A percentile compares a stretch with the other conserved stretches of the same genome.
Evolutionary conservation across 768 basidiomycete genomes (phyloP).

Genomic region (Rubroboletus satanas): DNA sequence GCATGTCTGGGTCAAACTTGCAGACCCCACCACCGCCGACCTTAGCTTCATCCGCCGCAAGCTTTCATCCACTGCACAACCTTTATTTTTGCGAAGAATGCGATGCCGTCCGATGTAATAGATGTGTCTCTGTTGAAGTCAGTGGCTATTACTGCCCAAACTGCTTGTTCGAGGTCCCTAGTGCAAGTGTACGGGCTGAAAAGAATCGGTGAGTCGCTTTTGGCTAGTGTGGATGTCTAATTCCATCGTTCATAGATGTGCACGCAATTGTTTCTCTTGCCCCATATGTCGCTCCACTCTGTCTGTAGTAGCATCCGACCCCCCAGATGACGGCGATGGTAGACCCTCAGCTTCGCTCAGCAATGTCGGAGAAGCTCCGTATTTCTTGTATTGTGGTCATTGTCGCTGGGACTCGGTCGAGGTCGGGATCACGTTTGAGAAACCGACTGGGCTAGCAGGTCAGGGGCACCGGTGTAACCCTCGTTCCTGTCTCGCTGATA

Average conservation of each 20-base stretch:
- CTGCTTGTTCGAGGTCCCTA: slow-evolving; percentile 97
- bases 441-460: slow-evolving; percentile 95
- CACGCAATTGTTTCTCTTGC: slow-evolving; percentile 96
- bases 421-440: slow-evolving; percentile 91
- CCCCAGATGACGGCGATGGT: slow-evolving; percentile 55
- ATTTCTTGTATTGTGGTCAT: slow-evolving; percentile 85
- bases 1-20: slow-evolving; percentile 48
- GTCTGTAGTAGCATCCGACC: slow-evolving; percentile 88
- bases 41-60: slow-evolving; percentile 70
- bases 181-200: slow-evolving; percentile 96
- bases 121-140: slow-evolving; percentile 90
- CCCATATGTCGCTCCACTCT: slow-evolving; percentile 90
- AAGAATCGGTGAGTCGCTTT: slow-evolving; percentile 73
- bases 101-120: slow-evolving; percentile 89
- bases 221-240: not conserved
- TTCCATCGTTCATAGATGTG: slow-evolving; percentile 61
- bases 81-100: slow-evolving; percentile 99
- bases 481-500: slow-evolving; percentile 1
- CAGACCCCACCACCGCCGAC: slow-evolving; percentile 64
- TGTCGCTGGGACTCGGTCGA: slow-evolving; percentile 95
- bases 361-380: slow-evolving; percentile 79
- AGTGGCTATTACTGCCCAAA: slow-evolving; percentile 98
- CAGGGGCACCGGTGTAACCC: slow-evolving; percentile 19
- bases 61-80: slow-evolving; percentile 77
- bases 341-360: slow-evolving; percentile 50